Conservation (phyloP, 805 yeast species). For the Kurtzmaniella fragi region DNA sequence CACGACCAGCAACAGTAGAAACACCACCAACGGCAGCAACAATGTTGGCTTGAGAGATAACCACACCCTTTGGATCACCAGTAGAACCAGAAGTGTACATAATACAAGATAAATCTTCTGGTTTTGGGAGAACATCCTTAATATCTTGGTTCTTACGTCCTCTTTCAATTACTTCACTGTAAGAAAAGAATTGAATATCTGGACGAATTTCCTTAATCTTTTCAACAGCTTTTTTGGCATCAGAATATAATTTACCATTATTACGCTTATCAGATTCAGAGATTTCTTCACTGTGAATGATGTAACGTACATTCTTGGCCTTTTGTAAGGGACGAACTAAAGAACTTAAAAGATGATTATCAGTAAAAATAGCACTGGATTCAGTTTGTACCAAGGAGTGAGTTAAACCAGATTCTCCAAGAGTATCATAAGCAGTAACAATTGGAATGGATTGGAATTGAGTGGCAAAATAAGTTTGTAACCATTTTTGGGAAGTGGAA, state of each 20-base stretch:
- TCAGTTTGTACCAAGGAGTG: conserved; percentile 83
- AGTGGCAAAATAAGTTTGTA: conserved; percentile 79
- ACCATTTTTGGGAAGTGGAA: conserved; percentile 83
- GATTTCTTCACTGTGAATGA: conserved; percentile 66
- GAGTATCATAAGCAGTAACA: conserved; percentile 94
- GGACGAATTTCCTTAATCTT: conserved; percentile 66
- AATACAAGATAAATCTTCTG: conserved; percentile 64
- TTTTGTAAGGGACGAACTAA: conserved; percentile 68
- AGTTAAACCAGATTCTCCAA: conserved; percentile 83
- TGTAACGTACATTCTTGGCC: conserved; percentile 55
- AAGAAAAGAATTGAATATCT: conserved; percentile 62
- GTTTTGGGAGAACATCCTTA: conserved; percentile 41
- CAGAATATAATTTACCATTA: conserved; percentile 52
- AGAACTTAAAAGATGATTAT: conserved; percentile 62
- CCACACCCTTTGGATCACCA: conserved; percentile 83
- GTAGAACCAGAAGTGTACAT: conserved; percentile 89
- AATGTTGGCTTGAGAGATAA: conserved; percentile 59
- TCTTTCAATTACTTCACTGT: conserved; percentile 57
- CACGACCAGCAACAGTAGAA: conserved; percentile 52
- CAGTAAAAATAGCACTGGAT: conserved; percentile 77
- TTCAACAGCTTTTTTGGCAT: conserved; percentile 54
- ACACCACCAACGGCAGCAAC: conserved; percentile 88
- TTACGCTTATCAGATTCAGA: conserved; percentile 60
- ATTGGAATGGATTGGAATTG: conserved; percentile 76
- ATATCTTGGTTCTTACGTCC: conserved; percentile 50